Percentiles rank a stretch among this genome's conserved stretches.
Conservation (phyloP, 345 rosid species). For the Syzygium aqueum region DNA sequence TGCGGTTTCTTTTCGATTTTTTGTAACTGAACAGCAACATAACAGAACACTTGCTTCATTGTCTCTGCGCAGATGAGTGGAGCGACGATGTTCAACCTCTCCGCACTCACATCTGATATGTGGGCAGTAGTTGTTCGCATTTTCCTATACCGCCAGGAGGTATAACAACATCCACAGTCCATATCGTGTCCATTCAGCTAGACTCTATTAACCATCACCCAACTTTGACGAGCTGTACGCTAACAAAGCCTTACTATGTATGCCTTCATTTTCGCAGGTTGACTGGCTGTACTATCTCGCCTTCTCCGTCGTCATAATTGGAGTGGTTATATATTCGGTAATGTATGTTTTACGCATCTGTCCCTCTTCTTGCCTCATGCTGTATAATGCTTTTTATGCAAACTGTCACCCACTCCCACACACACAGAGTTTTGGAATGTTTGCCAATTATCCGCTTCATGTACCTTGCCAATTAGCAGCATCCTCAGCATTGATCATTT, state of each 20-base stretch:
- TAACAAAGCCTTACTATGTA: neutral
- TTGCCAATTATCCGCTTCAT: neutral
- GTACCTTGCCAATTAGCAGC: neutral
- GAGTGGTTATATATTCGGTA: slow-evolving; percentile 33
- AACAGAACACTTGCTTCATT: neutral
- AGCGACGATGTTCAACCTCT: slow-evolving; percentile 51
- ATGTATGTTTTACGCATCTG: slow-evolving; percentile 10
- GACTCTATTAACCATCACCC: neutral
- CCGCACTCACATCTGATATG: slow-evolving; percentile 48
- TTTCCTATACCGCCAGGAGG: slow-evolving; percentile 42
- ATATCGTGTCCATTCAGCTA: neutral
- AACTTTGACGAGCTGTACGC: neutral
- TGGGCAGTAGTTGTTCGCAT: slow-evolving; percentile 50
- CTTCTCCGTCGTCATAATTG: slow-evolving; percentile 26
- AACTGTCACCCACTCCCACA: neutral
- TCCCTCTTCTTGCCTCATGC: neutral
- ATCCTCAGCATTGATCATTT: neutral
- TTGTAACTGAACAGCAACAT: neutral
- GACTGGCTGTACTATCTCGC: slow-evolving; percentile 52
- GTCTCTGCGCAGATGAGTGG: slow-evolving; percentile 33
- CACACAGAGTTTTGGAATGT: neutral
- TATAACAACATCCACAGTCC: slow-evolving; percentile 1
- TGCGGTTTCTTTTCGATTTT: neutral
- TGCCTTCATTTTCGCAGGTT: slow-evolving; percentile 23
- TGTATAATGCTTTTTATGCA: neutral